A percentile compares a stretch with the other conserved stretches of the same genome.
These are phyloP conservation scores for Colletotrichum theobromicola DNA, from an alignment of 2,329 filamentous ascomycete genomes.

Conservation along the genomic window DNA sequence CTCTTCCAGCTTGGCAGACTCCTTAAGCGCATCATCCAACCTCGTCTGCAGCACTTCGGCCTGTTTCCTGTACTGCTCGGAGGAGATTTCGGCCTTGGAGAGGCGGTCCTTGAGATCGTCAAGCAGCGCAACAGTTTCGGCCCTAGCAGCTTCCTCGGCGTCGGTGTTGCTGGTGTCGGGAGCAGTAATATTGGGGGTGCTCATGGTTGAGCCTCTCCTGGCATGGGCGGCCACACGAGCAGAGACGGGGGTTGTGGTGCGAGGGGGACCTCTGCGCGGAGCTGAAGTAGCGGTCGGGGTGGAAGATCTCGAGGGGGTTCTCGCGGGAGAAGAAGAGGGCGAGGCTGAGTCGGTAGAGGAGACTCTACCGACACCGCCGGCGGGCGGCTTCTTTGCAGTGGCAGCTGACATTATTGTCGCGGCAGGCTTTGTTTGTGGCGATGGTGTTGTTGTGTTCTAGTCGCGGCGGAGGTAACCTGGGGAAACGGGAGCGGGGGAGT, in stretches of 20 bases:
- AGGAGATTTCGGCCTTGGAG: slow-evolving; percentile 77
- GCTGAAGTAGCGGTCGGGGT: slow-evolving; percentile 51
- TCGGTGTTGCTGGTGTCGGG: slow-evolving; percentile 42
- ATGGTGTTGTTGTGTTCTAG: slow-evolving; percentile 37
- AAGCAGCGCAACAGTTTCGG: slow-evolving; percentile 78
- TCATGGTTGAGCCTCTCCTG: slow-evolving; percentile 56
- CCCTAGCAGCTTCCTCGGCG: slow-evolving; percentile 75
- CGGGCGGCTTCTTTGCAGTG: slow-evolving; percentile 58
- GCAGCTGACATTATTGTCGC: slow-evolving; percentile 52
- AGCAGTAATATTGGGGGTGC: slow-evolving; percentile 30
- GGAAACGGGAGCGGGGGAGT: slow-evolving; percentile 14
- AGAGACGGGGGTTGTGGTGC: slow-evolving; percentile 70
- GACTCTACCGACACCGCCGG: slow-evolving; percentile 51
- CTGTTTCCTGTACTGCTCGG: slow-evolving; percentile 84
- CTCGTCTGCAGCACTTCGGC: slow-evolving; percentile 82
- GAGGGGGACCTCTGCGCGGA: slow-evolving; percentile 68
- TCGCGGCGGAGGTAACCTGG: slow-evolving; percentile 8
- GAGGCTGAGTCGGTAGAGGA: slow-evolving; percentile 42
- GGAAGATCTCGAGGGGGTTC: slow-evolving; percentile 47
- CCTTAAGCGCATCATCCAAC: slow-evolving; percentile 82
- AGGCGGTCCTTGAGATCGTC: slow-evolving; percentile 86
- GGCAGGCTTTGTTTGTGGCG: neutral
- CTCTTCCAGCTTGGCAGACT: slow-evolving; percentile 89
- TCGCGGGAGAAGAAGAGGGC: slow-evolving; percentile 30
- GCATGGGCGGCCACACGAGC: slow-evolving; percentile 74